Percentiles rank a stretch among this genome's conserved stretches.
Conservation (phyloP, 768 basidiomycete genomes). For the Daedaleopsis sinensis region DNA sequence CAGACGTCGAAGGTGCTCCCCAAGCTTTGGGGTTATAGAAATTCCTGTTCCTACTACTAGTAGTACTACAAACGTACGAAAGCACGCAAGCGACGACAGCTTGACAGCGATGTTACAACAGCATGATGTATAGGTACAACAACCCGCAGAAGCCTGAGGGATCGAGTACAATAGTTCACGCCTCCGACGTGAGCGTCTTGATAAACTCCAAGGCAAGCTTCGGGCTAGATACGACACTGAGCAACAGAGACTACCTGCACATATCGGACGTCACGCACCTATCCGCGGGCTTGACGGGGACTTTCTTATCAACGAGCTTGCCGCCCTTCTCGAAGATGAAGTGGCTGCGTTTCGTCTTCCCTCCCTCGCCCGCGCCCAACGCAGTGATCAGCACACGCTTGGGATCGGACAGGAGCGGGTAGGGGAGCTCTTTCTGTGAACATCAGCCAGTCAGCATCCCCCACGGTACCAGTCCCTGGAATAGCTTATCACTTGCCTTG, state of each 20-base stretch:
- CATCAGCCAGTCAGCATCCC: background rate
- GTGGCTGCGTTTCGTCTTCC: constrained; percentile 88
- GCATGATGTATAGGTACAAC: no score
- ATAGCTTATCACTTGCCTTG: constrained; percentile 53
- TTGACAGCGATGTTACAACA: background rate
- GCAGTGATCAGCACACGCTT: constrained; percentile 76
- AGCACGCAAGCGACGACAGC: background rate
- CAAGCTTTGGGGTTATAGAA: no score
- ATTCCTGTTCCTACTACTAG: no score
- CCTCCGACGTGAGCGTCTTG: constrained; percentile 39
- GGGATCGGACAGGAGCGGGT: constrained; percentile 88
- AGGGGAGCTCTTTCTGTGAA: constrained; percentile 78
- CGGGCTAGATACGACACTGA: constrained; percentile 43
- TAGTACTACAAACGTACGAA: background rate
- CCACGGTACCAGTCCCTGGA: background rate
- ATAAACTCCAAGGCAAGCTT: constrained; percentile 70
- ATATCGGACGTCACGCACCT: constrained; percentile 50
- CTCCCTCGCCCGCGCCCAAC: constrained; percentile 79
- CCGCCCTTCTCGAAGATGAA: constrained; percentile 94
- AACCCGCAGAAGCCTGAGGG: background rate
- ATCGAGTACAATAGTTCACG: background rate
- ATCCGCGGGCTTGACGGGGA: constrained; percentile 86
- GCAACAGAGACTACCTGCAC: background rate
- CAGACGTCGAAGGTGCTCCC: no score
- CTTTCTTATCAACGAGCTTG: constrained; percentile 80